phyloP scores from a whole-genome alignment of 441 rosid species.

The Lepidium campestre region DNA sequence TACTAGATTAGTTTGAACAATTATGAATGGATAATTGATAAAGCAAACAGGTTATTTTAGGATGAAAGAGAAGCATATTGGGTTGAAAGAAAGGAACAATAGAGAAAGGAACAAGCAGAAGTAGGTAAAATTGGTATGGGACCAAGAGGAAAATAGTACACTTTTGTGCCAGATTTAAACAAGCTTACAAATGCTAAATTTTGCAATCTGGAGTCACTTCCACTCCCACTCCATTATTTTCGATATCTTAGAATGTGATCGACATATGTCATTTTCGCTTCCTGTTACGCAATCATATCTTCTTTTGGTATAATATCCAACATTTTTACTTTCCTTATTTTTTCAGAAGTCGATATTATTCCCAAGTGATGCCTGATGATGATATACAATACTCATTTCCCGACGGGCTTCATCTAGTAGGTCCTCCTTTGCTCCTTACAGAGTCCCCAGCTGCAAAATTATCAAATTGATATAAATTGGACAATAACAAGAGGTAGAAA shows the following conservation, averaged over 20 bases:
- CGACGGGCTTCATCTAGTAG: background rate
- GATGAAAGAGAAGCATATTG: slow-evolving; percentile 4
- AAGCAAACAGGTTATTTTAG: background rate
- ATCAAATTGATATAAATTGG: background rate
- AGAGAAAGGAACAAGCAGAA: slow-evolving; percentile 25
- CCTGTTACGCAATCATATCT: slow-evolving; percentile 20
- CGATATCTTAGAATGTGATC: slow-evolving; percentile 11
- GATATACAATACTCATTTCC: no score
- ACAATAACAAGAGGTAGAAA: background rate
- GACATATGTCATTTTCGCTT: background rate
- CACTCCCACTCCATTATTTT: slow-evolving; percentile 23
- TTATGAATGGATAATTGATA: slow-evolving; percentile 3
- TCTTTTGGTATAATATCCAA: slow-evolving; percentile 14
- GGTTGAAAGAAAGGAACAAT: slow-evolving; percentile 20
- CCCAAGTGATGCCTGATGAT: background rate
- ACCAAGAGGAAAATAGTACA: slow-evolving; percentile 11
- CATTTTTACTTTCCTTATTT: slow-evolving; percentile 7
- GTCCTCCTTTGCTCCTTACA: background rate
- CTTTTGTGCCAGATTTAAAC: slow-evolving; percentile 15
- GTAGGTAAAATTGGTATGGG: slow-evolving; percentile 20
- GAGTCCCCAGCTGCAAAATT: background rate
- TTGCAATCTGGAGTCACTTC: slow-evolving; percentile 22
- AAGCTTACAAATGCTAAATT: slow-evolving; percentile 30
- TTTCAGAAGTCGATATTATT: background rate
- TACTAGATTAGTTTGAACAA: background rate